Percentiles rank a stretch among this genome's conserved stretches.
Evolutionary conservation across 2,329 filamentous ascomycete genomes (phyloP).

Genomic region (Harringtonia lauricola): DNA sequence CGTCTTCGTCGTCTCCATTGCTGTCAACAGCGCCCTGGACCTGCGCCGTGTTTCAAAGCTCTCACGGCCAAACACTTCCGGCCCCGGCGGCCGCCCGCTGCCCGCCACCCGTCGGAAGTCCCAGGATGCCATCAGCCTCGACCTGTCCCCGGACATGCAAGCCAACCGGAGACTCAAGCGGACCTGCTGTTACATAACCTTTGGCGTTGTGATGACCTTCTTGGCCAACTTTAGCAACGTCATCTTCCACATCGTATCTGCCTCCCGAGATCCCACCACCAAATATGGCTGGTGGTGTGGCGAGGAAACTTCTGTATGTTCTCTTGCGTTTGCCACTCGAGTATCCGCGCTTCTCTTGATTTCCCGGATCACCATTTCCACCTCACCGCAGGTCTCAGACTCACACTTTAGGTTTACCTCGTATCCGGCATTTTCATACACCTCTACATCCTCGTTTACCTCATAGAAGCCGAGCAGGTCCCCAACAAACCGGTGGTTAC

Average conservation of each 20-base stretch:
- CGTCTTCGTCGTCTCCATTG: conserved; percentile 38
- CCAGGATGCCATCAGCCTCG: conserved; percentile 17
- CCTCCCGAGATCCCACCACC: conserved; percentile 30
- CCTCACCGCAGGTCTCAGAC: background rate
- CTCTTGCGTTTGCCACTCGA: background rate
- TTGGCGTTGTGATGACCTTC: conserved; percentile 62
- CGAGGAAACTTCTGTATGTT: conserved; percentile 30
- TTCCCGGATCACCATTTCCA: background rate
- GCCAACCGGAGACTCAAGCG: conserved; percentile 58
- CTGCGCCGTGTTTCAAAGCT: conserved; percentile 37
- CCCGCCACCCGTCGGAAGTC: conserved; percentile 53
- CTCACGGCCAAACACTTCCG: conserved; percentile 41
- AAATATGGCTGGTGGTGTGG: conserved; percentile 69
- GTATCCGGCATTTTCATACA: conserved; percentile 11
- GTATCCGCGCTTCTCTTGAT: too few relatives aligned
- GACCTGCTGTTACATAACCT: conserved; percentile 65
- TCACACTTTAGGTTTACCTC: conserved; percentile 12
- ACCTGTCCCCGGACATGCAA: conserved; percentile 19
- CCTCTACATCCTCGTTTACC: conserved; percentile 16
- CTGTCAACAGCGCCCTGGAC: conserved; percentile 40
- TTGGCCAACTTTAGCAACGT: conserved; percentile 63
- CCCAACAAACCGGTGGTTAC: conserved; percentile 71
- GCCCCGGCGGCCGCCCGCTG: conserved; percentile 82
- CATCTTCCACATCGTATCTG: conserved; percentile 60
- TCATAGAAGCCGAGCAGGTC: conserved; percentile 66